These are phyloP conservation scores for Fragaria nilgerrensis DNA, from an alignment of 306 rosid genomes.

Conservation along the genomic window DNA sequence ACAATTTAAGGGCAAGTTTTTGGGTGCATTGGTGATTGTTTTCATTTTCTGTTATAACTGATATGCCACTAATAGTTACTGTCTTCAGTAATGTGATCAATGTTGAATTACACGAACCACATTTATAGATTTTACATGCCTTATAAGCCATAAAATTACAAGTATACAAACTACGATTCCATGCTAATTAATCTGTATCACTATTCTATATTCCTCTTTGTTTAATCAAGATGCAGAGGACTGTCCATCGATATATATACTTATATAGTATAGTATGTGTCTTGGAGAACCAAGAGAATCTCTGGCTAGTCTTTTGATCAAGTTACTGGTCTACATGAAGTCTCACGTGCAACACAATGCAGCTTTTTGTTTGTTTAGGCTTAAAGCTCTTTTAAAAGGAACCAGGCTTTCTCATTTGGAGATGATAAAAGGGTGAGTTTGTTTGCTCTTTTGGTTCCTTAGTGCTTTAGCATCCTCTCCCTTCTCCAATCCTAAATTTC, in stretches of 20 bases:
- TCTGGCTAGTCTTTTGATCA: slow-evolving; percentile 28
- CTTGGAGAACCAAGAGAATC: slow-evolving; percentile 35
- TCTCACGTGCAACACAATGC: slow-evolving; percentile 65
- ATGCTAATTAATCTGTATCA: background rate
- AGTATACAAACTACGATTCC: background rate
- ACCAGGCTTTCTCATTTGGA: slow-evolving; percentile 26
- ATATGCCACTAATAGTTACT: too few species aligned
- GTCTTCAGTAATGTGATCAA: too few species aligned
- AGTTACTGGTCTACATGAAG: slow-evolving; percentile 39
- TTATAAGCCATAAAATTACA: background rate
- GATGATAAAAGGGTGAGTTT: slow-evolving; percentile 45
- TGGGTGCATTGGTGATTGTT: too few species aligned
- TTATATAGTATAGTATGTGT: too few species aligned
- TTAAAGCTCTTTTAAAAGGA: slow-evolving; percentile 20
- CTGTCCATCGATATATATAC: background rate
- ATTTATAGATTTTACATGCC: background rate
- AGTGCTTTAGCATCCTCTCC: slow-evolving; percentile 17
- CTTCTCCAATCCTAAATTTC: slow-evolving; percentile 9
- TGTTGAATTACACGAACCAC: too few species aligned
- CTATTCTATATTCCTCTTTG: background rate
- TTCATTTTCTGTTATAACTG: too few species aligned
- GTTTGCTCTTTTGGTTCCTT: slow-evolving; percentile 42
- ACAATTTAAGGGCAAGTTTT: too few species aligned
- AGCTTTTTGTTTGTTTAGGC: slow-evolving; percentile 38
- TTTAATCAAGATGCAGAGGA: background rate